Conservation (phyloP, 139 green algal genomes). For the Ostreobium quekettii region DNA sequence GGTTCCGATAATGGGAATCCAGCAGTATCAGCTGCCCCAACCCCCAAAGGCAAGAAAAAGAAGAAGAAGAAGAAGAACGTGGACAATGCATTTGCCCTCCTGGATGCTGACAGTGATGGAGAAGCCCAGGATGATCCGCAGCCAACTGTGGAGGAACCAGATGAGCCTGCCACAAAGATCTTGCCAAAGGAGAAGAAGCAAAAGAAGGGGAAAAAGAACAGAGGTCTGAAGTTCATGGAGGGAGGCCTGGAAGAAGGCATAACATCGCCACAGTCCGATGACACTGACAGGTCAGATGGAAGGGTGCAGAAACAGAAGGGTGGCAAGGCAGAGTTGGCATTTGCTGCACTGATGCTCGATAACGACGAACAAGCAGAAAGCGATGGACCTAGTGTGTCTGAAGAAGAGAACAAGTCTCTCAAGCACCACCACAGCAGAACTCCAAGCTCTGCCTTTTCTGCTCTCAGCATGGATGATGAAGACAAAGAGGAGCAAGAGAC, state of each 20-base stretch:
- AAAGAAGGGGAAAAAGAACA: slow-evolving; percentile 3
- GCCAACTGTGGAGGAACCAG: background rate
- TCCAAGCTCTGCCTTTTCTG: slow-evolving; percentile 38
- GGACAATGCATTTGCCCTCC: slow-evolving; percentile 13
- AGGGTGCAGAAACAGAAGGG: background rate
- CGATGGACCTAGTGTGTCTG: background rate
- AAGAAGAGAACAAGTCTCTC: no score
- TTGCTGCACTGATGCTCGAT: slow-evolving; percentile 6
- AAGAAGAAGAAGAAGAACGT: slow-evolving; percentile 15
- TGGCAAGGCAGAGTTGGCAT: background rate
- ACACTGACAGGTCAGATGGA: background rate
- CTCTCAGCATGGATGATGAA: slow-evolving; percentile 30
- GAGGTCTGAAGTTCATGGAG: background rate
- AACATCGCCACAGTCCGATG: background rate
- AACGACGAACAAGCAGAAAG: slow-evolving; percentile 3
- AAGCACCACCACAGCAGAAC: no score
- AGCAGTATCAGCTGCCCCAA: background rate
- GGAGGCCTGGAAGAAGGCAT: background rate
- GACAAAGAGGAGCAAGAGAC: slow-evolving; percentile 34
- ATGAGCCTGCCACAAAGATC: background rate
- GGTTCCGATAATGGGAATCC: slow-evolving; percentile 10
- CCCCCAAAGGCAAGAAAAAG: background rate
- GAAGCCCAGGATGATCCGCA: background rate
- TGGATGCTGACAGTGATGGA: slow-evolving; percentile 14
- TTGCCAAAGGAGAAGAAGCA: background rate